Base-by-base conservation (phyloP, 2,329 filamentous ascomycete species). In the Fusarium udum region DNA sequence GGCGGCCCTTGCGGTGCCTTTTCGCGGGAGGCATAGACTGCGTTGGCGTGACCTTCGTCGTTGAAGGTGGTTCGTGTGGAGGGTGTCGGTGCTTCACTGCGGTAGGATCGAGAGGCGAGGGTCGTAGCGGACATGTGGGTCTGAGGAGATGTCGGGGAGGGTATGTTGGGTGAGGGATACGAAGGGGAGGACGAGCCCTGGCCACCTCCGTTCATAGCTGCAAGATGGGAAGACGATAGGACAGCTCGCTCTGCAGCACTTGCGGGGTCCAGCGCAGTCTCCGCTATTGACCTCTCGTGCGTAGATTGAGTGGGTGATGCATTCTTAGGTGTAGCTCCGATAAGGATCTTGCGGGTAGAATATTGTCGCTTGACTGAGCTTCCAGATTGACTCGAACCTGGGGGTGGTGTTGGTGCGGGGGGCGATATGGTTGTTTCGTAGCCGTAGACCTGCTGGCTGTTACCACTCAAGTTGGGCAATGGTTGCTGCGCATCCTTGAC, bases 401-500 rank as follows among this genome's bases (percentile, higher is more conserved):
- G 86, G 6, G 87, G 86, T 14, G 89, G 87, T 34, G 87, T 89
- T 13, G 88, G 87, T 16, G 85, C 89, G 11, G 89, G 87, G 37
- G 89, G 89, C 15, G 89, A 90, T 37, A 82, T 74, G 37, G 76
- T 80, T 20, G 80, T 79, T 73, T 90, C 88, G 80, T 89, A 91
- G 64, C 80, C 79, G 78, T 89, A 89, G 48, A 76, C 78, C 64
- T 77, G 78, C 67, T 84, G 84, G 68, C 77, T 85, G 64, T 78
- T 73, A 62, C 79, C 77, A 72, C 79, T 80, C 61, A 85, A 66
- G 56, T 83, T 84, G 46, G 95, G 95, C 28, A 98, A 86, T 40
- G 95, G 95, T 79, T 97, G 94, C 73, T 95, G 93, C 77, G 92
- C 92, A 80, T 98, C 95, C 84, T 98, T 98, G 78, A 92, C 93